These are phyloP conservation scores for Aspergillus piperis DNA, from an alignment of 2,329 filamentous ascomycete genomes.

Conservation along the genomic window DNA sequence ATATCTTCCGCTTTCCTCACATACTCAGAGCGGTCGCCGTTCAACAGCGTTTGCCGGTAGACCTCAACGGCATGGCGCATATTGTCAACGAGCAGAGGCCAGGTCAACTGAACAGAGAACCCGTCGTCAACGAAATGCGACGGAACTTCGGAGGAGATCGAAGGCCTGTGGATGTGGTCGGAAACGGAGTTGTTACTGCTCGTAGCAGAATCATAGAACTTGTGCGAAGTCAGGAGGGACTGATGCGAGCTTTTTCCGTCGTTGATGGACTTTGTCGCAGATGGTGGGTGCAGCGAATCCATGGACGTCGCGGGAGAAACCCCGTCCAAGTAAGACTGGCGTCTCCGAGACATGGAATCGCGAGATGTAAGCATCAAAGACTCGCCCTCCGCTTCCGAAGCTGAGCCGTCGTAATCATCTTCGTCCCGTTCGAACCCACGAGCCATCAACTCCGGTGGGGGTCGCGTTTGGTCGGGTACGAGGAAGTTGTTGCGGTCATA, in stretches of 20 bases:
- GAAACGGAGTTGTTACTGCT: conserved; percentile 58
- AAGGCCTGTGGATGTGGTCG: conserved; percentile 49
- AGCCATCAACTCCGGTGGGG: conserved; percentile 88
- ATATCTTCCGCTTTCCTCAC: conserved; percentile 96
- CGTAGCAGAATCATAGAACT: conserved; percentile 43
- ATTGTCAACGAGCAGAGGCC: conserved; percentile 85
- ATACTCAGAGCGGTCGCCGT: conserved; percentile 82
- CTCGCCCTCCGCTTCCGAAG: conserved; percentile 80
- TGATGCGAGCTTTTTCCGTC: conserved; percentile 48
- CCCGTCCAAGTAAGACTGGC: conserved; percentile 68
- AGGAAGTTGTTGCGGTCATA: conserved; percentile 84
- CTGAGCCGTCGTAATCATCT: conserved; percentile 90
- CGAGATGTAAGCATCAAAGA: conserved; percentile 69
- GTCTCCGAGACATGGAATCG: conserved; percentile 65
- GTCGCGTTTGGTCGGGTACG: conserved; percentile 85
- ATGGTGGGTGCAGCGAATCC: conserved; percentile 80
- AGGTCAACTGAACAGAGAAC: conserved; percentile 76
- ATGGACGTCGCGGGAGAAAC: conserved; percentile 86
- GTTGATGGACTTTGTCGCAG: conserved; percentile 58
- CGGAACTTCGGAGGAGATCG: conserved; percentile 59
- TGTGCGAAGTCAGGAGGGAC: conserved; percentile 21
- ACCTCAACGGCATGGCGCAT: conserved; percentile 89
- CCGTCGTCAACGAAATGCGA: conserved; percentile 89
- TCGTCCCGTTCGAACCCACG: conserved; percentile 79
- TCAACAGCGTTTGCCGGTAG: conserved; percentile 86